A percentile compares a stretch with the other conserved stretches of the same genome.
Evolutionary conservation across 192 early-diverging fungal genomes (phyloP).

Genomic region (Backusella tarrabulga): DNA sequence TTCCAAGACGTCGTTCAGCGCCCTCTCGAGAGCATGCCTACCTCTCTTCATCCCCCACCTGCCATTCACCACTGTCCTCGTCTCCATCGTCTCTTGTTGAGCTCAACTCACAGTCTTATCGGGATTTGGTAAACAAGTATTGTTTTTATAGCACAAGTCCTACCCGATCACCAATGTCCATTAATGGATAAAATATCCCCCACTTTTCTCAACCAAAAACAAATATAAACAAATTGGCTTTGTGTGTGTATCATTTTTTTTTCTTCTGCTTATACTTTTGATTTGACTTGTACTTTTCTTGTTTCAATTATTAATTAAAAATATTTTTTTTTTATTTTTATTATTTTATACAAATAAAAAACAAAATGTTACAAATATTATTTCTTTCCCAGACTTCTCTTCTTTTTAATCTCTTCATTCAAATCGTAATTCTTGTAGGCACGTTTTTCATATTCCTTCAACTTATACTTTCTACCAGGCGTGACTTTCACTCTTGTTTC

Average conservation of each 20-base stretch:
- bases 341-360: not conserved
- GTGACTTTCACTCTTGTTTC: constrained; percentile 48
- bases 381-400: not conserved
- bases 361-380: not conserved
- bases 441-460: constrained; percentile 53
- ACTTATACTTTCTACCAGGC: constrained; percentile 43
- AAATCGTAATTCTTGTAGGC: constrained; percentile 53
- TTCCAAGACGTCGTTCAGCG: not conserved
- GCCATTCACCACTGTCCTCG: constrained; percentile 8
- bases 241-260: not conserved
- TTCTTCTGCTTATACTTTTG: not conserved
- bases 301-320: constrained; percentile 1
- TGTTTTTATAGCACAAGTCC: constrained; percentile 49
- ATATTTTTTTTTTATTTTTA: not conserved
- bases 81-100: constrained; percentile 27
- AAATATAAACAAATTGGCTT: not conserved
- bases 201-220: not conserved
- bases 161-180: constrained; percentile 29
- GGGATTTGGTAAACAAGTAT: constrained; percentile 54
- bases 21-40: not conserved
- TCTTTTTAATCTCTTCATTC: constrained; percentile 16
- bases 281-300: not conserved
- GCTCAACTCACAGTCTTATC: constrained; percentile 46
- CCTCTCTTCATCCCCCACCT: constrained; percentile 15
- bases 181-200: constrained; percentile 15